Percentiles rank a stretch among this genome's conserved stretches.
phyloP scores from a whole-genome alignment of 345 rosid species.

The Geranium brycei region DNA sequence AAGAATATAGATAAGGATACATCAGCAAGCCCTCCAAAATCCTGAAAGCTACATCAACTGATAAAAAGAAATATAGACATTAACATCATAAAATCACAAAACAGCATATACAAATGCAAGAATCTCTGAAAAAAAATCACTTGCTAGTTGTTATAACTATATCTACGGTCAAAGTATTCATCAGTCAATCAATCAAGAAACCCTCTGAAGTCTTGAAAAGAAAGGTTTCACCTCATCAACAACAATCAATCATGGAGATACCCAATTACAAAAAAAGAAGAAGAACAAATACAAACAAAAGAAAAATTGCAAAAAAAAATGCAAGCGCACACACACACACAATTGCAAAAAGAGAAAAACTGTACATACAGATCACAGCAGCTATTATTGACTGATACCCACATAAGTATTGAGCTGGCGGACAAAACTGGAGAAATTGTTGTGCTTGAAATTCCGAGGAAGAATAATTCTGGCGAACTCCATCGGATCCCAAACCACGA shows the following conservation, averaged over 20 bases:
- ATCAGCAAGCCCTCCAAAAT: background rate
- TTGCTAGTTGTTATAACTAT: too few species aligned
- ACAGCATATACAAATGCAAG: background rate
- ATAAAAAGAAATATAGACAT: background rate
- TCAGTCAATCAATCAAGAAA: too few species aligned
- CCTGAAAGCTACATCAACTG: background rate
- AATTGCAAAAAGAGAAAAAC: background rate
- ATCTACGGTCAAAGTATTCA: too few species aligned
- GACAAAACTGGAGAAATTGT: constrained; percentile 93
- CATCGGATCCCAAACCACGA: constrained; percentile 83
- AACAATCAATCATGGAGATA: background rate
- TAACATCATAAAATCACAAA: background rate
- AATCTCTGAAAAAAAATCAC: too few species aligned
- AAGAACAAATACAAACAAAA: constrained; percentile 6
- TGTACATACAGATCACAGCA: constrained; percentile 16
- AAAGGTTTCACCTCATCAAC: constrained; percentile 9
- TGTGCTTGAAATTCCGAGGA: constrained; percentile 88
- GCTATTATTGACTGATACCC: constrained; percentile 39
- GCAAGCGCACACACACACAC: background rate
- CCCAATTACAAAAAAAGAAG: constrained; percentile 1
- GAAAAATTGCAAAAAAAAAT: background rate
- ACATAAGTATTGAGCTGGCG: constrained; percentile 97
- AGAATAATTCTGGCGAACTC: constrained; percentile 69
- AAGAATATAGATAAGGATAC: background rate
- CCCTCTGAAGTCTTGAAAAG: too few species aligned